A percentile compares a stretch with the other conserved stretches of the same genome.
phyloP scores from a whole-genome alignment of 257 asterid species.

The Nicotiana tomentosiformis region DNA sequence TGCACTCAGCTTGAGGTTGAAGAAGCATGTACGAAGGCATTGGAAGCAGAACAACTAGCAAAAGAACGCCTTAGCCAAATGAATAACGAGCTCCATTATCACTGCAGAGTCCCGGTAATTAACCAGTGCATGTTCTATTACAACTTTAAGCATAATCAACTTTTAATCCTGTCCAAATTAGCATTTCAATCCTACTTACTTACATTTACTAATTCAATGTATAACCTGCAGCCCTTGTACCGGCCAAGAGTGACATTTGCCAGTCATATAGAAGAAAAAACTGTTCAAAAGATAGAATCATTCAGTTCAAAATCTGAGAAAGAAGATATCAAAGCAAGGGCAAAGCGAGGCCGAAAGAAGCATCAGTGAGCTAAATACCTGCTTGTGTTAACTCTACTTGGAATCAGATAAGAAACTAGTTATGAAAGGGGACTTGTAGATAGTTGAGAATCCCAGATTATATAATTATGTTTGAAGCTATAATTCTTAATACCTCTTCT shows the following conservation, averaged over 20 bases:
- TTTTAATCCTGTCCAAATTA: not conserved
- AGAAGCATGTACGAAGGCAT: constrained; percentile 46
- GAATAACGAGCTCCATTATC: constrained; percentile 51
- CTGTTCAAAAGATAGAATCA: constrained; percentile 11
- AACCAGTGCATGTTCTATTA: not conserved
- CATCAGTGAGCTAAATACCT: not conserved
- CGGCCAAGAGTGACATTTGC: constrained; percentile 61
- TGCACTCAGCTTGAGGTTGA: constrained; percentile 31
- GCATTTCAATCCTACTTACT: not conserved
- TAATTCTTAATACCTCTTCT: not conserved
- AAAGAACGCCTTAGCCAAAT: constrained; percentile 49
- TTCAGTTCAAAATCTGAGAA: not conserved
- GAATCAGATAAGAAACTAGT: not conserved
- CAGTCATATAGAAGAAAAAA: constrained; percentile 15
- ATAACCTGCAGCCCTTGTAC: constrained; percentile 36
- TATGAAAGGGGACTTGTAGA: not conserved
- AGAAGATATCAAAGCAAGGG: not conserved
- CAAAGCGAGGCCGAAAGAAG: not conserved
- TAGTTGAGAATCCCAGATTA: not conserved
- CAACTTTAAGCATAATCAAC: not conserved
- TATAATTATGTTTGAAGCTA: not conserved
- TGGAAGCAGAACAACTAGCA: constrained; percentile 49
- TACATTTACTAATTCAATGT: not conserved
- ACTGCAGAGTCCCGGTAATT: constrained; percentile 63
- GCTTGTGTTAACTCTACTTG: not conserved